Evolutionary conservation across 495 filamentous ascomycete genomes (phyloP), one percentile per base, ranked within the genome.

Genomic region (Tricharina praecox): DNA sequence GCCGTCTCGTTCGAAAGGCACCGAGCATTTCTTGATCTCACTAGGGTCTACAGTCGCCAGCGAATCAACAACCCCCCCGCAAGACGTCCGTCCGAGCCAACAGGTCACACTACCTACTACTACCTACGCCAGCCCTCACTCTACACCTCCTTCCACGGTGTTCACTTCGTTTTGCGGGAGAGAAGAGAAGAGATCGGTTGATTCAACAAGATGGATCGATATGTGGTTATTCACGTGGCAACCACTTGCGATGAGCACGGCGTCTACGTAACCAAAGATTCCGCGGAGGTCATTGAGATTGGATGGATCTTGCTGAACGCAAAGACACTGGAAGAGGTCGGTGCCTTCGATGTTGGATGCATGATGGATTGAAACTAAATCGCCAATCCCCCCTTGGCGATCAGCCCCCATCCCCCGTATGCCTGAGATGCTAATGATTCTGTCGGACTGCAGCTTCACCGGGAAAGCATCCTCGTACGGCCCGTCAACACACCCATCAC

Each of bases 171-270:
- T n/a, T n/a, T n/a, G n/a, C n/a, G n/a, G n/a, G 34, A 37, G 34
- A 37, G 61, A 60, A 64, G 65, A 63, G 60, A 59, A 56, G 58
- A 47, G 52, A 52, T 47, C 45, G 23, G n/a, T n/a, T n/a, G n/a
- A n/a, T n/a, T n/a, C n/a, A n/a, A n/a, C 19, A 53, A 40, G 30
- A 76, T 87, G 67, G 90, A 96, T 69, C 81, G 86, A 60, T 96
- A 93, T 64, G 80, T 93, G 52, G 83, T 97, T 58, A 90, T 95
- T 62, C 90, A 96, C 67, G 88, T 96, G 55, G 90, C 92, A 50
- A 97, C 92, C 24, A 97, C 90, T 53, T 96, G 90, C 67, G 90
- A 96, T 65, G 90, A 97, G 60, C 90, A 97, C 67, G 90, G 90
- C 49, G 92, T 97, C 48, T 97, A 96, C 67, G 90, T 97, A 43